A percentile compares a stretch with the other conserved stretches of the same genome.
phyloP scores from a whole-genome alignment of 257 asterid species.

The Rubia yunnanensis region DNA sequence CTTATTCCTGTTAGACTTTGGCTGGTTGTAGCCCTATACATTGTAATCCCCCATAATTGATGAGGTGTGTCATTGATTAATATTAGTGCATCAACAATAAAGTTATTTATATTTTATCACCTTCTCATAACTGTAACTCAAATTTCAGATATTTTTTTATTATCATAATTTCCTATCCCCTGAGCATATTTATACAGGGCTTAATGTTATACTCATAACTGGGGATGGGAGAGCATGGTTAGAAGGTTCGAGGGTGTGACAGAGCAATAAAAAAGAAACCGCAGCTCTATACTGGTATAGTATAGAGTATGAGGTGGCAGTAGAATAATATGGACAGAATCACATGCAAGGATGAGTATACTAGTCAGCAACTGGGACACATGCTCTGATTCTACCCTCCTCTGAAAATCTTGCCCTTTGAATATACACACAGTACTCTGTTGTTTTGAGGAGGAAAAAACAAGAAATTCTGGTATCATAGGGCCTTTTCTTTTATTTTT shows the following conservation, averaged over 20 bases:
- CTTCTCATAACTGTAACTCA: too few species aligned
- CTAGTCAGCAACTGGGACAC: constrained; percentile 16
- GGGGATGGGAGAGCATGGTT: neutral
- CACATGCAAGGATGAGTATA: constrained; percentile 20
- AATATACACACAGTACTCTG: neutral
- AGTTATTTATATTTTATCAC: too few species aligned
- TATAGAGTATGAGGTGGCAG: neutral
- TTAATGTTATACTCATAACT: too few species aligned
- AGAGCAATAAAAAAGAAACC: neutral
- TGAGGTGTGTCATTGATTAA: too few species aligned
- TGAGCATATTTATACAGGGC: too few species aligned
- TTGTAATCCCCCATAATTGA: too few species aligned
- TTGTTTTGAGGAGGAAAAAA: neutral
- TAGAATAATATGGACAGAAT: constrained; percentile 9
- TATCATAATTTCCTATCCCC: too few species aligned
- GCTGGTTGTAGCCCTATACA: too few species aligned
- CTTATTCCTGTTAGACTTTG: too few species aligned
- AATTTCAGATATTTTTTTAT: too few species aligned
- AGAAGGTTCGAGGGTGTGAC: neutral
- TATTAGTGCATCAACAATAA: too few species aligned
- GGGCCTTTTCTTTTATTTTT: too few species aligned
- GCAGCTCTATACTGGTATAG: neutral
- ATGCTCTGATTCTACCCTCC: neutral
- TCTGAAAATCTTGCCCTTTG: neutral
- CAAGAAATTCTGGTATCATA: neutral